phyloP scores from a whole-genome alignment of 345 rosid species.

The Geranium rotundifolium region DNA sequence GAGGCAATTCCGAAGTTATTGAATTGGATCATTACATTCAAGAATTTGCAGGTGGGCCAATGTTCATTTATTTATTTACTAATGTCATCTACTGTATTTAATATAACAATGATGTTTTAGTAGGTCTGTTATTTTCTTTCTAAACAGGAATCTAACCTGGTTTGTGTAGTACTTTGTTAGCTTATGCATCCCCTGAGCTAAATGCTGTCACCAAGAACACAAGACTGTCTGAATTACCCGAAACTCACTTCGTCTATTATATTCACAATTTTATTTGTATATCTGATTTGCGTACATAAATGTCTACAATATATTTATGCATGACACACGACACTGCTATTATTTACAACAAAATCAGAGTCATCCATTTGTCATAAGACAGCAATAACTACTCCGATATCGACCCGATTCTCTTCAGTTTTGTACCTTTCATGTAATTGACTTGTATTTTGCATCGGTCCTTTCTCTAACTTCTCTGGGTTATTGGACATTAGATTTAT shows the following conservation, averaged over 20 bases:
- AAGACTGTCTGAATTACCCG: background rate
- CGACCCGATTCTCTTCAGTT: background rate
- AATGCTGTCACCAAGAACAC: background rate
- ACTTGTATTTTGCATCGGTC: background rate
- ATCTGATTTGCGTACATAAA: background rate
- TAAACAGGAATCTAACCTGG: background rate
- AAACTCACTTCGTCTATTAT: background rate
- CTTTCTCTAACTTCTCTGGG: background rate
- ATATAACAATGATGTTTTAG: background rate
- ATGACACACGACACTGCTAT: too few species aligned
- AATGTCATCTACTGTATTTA: background rate
- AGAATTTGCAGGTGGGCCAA: conserved; percentile 48
- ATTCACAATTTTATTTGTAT: background rate
- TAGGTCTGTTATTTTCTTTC: background rate
- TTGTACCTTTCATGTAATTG: too few species aligned
- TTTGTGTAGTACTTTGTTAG: background rate
- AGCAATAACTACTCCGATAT: background rate
- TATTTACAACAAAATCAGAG: background rate
- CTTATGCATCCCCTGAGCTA: background rate
- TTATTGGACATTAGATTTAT: background rate
- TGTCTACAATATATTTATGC: too few species aligned
- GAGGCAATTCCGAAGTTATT: conserved; percentile 69
- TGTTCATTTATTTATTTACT: conserved; percentile 8
- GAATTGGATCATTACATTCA: conserved; percentile 60
- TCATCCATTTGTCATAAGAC: background rate